Percentiles rank a stretch among this genome's conserved stretches.
Evolutionary conservation across 495 filamentous ascomycete species (phyloP).

Genomic region (Cryomyces minteri): DNA sequence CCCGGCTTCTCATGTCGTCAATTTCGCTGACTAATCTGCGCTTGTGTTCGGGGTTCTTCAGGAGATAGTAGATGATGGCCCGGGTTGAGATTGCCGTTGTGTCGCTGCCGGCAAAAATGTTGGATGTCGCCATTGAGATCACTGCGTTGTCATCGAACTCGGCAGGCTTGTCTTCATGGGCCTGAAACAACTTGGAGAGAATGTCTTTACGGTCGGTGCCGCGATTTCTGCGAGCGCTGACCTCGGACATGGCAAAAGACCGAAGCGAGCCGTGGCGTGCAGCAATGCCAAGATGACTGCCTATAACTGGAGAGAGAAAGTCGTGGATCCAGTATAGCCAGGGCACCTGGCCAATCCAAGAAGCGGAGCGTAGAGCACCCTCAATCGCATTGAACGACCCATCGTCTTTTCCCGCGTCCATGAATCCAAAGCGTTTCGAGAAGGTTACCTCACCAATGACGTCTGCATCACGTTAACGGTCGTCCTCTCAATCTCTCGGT

Average conservation of each 20-base stretch:
- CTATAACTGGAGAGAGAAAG: conserved; percentile 11
- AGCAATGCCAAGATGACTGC: conserved; percentile 15
- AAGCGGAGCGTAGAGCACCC: conserved; percentile 7
- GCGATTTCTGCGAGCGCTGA: conserved; percentile 9
- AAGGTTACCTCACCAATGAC: conserved; percentile 19
- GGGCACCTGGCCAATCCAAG: conserved; percentile 18
- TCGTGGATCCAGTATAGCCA: conserved; percentile 18
- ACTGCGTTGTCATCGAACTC: conserved; percentile 12
- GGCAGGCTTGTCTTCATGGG: conserved; percentile 12
- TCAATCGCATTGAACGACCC: conserved; percentile 15
- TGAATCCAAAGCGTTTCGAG: conserved; percentile 16
- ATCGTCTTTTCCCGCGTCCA: conserved; percentile 15
- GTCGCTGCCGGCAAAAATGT: conserved; percentile 16
- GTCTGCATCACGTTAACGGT: conserved; percentile 4
- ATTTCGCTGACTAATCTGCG: conserved; percentile 12
- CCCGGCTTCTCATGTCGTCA: conserved; percentile 1
- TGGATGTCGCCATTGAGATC: conserved; percentile 12
- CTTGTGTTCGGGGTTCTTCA: conserved; percentile 13
- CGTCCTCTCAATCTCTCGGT: neutral
- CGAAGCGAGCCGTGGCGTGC: conserved; percentile 16
- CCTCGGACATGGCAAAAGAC: conserved; percentile 12
- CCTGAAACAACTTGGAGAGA: conserved; percentile 10
- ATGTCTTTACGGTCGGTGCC: conserved; percentile 13
- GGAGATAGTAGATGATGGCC: conserved; percentile 17
- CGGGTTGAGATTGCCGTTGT: conserved; percentile 16